A percentile compares a stretch with the other conserved stretches of the same genome.
These are phyloP conservation scores for Arabidopsis thaliana DNA, from an alignment of 345 rosid species.

Conservation along the genomic window DNA sequence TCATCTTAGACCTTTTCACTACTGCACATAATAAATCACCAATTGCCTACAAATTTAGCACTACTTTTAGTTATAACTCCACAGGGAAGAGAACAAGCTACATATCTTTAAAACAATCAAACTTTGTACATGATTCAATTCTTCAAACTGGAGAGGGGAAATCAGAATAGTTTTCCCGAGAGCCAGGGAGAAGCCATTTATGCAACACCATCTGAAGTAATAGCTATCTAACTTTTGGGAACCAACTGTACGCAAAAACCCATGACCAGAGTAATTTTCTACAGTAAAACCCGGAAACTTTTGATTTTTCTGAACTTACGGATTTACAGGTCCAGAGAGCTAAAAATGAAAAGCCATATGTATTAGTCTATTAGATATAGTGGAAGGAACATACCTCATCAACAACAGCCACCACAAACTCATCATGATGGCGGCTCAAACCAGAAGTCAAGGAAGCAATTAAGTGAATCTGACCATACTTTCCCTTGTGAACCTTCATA, in stretches of 20 bases:
- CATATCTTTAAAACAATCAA: background rate
- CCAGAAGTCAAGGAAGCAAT: constrained; percentile 98
- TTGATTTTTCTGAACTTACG: background rate
- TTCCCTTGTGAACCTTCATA: constrained; percentile 97
- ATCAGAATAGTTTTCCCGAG: background rate
- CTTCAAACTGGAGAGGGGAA: background rate
- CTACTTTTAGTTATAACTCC: background rate
- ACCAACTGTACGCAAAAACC: constrained; percentile 10
- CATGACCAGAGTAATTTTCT: background rate
- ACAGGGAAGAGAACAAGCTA: constrained; percentile 9
- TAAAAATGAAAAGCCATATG: constrained; percentile 17
- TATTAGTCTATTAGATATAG: constrained; percentile 19
- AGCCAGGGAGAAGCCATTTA: constrained; percentile 12
- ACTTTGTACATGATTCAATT: background rate
- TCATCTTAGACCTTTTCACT: constrained; percentile 20
- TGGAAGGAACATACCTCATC: constrained; percentile 79
- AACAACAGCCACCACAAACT: constrained; percentile 95
- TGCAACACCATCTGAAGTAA: constrained; percentile 2
- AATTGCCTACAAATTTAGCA: constrained; percentile 8
- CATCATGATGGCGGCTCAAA: constrained; percentile 98
- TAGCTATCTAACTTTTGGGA: constrained; percentile 5
- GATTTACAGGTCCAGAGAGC: constrained; percentile 21
- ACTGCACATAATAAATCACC: constrained; percentile 6
- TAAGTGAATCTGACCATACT: constrained; percentile 96
- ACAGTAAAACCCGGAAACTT: background rate